Conservation (phyloP, 306 rosid species). For the Inga laurina region DNA sequence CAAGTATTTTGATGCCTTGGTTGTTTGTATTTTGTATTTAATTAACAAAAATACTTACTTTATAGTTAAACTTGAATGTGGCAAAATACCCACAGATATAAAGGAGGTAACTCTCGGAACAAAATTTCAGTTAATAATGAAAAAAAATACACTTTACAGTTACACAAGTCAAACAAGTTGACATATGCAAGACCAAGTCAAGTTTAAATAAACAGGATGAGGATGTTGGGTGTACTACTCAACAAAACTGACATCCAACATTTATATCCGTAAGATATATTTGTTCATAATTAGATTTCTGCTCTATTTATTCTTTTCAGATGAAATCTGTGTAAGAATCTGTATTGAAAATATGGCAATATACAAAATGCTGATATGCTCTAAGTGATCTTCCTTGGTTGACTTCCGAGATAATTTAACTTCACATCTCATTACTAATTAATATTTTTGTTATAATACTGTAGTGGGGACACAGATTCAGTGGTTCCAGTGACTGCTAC, state of each 20-base stretch:
- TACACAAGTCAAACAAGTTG: background rate
- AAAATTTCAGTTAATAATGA: background rate
- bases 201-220: background rate
- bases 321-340: background rate
- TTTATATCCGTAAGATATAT: background rate
- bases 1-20: background rate
- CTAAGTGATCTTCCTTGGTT: background rate
- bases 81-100: background rate
- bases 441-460: constrained; percentile 16
- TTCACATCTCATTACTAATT: background rate
- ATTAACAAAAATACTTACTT: no score
- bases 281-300: background rate
- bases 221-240: background rate
- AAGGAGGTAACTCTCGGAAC: background rate
- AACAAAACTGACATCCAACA: background rate
- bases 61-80: no score
- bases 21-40: background rate
- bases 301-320: background rate
- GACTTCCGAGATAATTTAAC: background rate
- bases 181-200: background rate
- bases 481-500: constrained; percentile 76
- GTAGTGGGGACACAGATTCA: constrained; percentile 78
- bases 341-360: background rate
- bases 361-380: background rate
- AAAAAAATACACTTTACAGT: no score